phyloP scores from a whole-genome alignment of 139 green algal genomes.

The Klebsormidium nitens region DNA sequence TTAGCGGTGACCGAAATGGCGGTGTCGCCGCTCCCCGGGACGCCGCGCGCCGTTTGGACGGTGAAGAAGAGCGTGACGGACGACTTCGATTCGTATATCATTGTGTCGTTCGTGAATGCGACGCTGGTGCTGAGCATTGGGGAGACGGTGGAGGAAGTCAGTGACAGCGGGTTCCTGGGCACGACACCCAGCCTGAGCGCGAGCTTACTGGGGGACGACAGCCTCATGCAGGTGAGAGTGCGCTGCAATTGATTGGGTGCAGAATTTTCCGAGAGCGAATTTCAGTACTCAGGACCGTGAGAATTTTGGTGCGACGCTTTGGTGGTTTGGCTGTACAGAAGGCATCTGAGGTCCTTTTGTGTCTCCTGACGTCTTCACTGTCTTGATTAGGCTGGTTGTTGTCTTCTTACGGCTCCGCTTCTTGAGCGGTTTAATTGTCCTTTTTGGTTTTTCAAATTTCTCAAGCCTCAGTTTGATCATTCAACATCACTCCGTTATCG shows the following conservation, averaged over 20 bases:
- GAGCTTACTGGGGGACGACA: constrained; percentile 80
- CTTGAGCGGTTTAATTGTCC: no score
- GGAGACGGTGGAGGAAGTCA: constrained; percentile 96
- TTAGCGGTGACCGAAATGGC: constrained; percentile 89
- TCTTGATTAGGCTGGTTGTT: no score
- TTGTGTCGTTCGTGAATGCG: constrained; percentile 94
- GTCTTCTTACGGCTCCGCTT: no score
- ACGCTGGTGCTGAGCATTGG: constrained; percentile 91
- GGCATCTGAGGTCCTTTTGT: no score
- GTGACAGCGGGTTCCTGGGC: constrained; percentile 84
- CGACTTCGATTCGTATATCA: constrained; percentile 90
- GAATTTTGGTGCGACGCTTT: no score
- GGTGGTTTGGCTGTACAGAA: no score
- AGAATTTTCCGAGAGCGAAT: no score
- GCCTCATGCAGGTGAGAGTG: constrained; percentile 61
- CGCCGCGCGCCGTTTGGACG: constrained; percentile 87
- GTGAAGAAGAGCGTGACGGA: constrained; percentile 57
- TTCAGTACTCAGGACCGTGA: no score
- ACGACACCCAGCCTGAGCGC: constrained; percentile 49
- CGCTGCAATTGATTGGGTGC: not conserved
- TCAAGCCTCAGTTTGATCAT: no score
- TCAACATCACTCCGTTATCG: no score
- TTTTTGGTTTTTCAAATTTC: no score
- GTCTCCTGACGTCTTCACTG: no score
- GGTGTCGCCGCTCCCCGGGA: constrained; percentile 75